Base-by-base conservation (phyloP, 768 basidiomycete genomes). In the Russula foetens region DNA sequence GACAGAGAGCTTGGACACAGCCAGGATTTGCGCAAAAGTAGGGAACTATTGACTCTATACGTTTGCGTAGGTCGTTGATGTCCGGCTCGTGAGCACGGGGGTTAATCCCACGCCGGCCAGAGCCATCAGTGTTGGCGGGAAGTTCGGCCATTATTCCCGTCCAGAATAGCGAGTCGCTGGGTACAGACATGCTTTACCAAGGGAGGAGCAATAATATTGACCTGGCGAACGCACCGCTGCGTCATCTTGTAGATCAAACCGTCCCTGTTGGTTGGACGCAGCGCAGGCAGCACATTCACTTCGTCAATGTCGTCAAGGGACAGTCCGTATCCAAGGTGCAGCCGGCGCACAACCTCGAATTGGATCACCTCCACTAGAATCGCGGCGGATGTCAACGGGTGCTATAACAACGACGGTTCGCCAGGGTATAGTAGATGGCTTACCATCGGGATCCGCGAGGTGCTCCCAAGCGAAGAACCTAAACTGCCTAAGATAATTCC, bases 381-480 rank as follows among this genome's bases (percentile, higher is more conserved):
- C 19, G 39, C 48, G 47, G 50, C 43, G n/a, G 14, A 41, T 47
- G 53, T 50, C 29, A 29, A 44, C 52, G 39, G 52, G 39, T 24
- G 19, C 21, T 11, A 23, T n/a, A 46, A 33, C 23, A 29, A 43
- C 24, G 19, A 7, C 15, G 12, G 9, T 14, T 47, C 15, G 15
- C 46, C 9, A 24, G 50, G 26, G 38, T 15, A 14, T 44, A 8
- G n/a, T 12, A 14, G 44, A 14, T 21, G 15, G 66, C 77, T 69
- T 63, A 80, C 81, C 58, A 61, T 81, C 77, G 29, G 76, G 73
- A 63, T 76, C 73, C 33, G 62, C 62, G 57, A 75, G 41, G 1
- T 54, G 28, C 63, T 82, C 77, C 87, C 88, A 89, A 0, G 77
- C 76, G 53, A 83, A 74, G 2, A 68, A 67, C 9, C 66, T 68